Evolutionary conservation across 345 rosid species (phyloP), one percentile per base, ranked within the genome.

Genomic region (Eucalyptus pauciflora): DNA sequence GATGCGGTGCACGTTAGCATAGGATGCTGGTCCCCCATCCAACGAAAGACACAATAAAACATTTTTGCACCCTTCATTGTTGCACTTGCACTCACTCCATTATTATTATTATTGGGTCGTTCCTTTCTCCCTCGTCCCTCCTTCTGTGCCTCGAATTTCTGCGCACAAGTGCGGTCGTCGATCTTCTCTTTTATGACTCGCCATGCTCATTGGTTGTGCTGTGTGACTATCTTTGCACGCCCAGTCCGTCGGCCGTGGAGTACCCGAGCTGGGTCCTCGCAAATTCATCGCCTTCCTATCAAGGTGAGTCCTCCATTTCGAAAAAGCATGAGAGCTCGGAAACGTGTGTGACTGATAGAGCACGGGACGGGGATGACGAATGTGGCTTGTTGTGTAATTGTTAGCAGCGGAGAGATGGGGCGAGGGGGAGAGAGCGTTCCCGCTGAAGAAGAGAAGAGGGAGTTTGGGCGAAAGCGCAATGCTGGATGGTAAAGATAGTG

Each of bases 1-100:
- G 91, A 92, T 89, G 95, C 89, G 95, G 95, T 94, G 95, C 97
- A 96, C 92, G 95, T 95, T 97, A 95, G 96, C 95, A 94, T 94
- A 94, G 90, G 95, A 92, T 91, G 86, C 92, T 95, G 88, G 88
- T 87, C 88, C 87, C 90, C 90, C 89, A 41, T 76, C 87, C 56
- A 81, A 54, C 86, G 56, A 88, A 76, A 79, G 67, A 60, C 88
- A 45, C 88, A 83, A 31, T 33, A 62, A 46, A 86, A 88, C 85
- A 88, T 90, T 24, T 69, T 33, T 87, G 89, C 90, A 89, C 91
- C 88, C 92, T 76, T 90, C 91, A 88, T 88, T 87, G 86, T 92
- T 90, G 91, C 91, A 90, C 86, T 88, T 41, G 50, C 46, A 33
- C 60, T 67, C 85, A 37, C 89, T 69, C 86, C 83, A 79, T 87